These are phyloP conservation scores for Eutrema heterophyllum DNA, from an alignment of 345 rosid species.

Conservation along the genomic window DNA sequence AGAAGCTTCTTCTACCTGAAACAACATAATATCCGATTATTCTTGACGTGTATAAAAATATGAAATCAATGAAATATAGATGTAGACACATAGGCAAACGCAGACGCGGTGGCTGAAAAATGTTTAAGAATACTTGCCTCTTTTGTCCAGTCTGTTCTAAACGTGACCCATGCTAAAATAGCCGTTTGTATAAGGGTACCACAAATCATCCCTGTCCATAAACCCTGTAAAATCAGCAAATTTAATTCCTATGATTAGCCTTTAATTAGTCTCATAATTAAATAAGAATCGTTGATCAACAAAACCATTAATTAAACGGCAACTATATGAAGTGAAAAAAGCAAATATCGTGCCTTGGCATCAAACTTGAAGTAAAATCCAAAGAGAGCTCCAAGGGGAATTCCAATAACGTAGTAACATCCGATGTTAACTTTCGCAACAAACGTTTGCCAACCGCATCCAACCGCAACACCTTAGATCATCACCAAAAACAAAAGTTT, in stretches of 20 bases:
- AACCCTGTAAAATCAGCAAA: constrained; percentile 40
- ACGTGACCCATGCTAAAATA: constrained; percentile 56
- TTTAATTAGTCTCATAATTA: neutral
- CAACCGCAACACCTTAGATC: constrained; percentile 66
- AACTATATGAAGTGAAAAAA: too few relatives aligned
- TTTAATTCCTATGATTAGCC: neutral
- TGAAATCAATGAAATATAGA: neutral
- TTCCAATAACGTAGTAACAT: constrained; percentile 64
- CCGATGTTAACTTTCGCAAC: constrained; percentile 75
- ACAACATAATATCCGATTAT: neutral
- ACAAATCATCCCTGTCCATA: constrained; percentile 70
- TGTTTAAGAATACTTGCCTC: constrained; percentile 30
- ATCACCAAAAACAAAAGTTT: neutral
- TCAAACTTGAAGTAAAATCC: constrained; percentile 64
- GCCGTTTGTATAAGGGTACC: constrained; percentile 59
- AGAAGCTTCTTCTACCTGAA: constrained; percentile 35
- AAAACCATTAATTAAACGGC: neutral
- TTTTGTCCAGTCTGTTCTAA: constrained; percentile 59
- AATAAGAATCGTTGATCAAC: neutral
- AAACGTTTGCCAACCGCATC: constrained; percentile 80
- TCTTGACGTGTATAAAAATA: neutral
- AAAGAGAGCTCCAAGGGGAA: constrained; percentile 55
- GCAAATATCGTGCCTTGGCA: constrained; percentile 47
- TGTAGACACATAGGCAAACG: neutral
- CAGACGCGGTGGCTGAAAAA: neutral